Evolutionary conservation across 768 basidiomycete genomes (phyloP), one percentile per base, ranked within the genome.

Genomic region (Boletales sp.): DNA sequence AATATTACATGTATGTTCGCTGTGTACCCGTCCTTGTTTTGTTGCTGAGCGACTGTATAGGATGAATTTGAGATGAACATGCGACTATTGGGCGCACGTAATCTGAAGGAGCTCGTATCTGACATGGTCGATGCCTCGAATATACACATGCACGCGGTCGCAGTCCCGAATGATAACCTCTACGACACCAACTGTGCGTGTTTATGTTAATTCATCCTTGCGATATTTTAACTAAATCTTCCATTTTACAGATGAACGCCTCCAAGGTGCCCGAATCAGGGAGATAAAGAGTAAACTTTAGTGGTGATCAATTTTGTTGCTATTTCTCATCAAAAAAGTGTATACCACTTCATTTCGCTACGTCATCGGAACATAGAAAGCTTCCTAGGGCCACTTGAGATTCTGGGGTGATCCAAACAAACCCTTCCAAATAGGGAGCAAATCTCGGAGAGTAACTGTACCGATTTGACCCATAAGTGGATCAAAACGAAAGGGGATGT

Each of bases 11-110:
- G 90, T 87, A 59, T 49, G 79, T 62, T 7, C 25, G 13, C 8
- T 6, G 13, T n/a, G 9, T 3, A 14, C 2, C 6, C 33, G 25
- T 36, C 33, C 10, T 11, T 41, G 12, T 14, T 40, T 44, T 18
- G 13, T 21, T 36, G 17, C 39, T 54, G 12, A 58, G 19, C 38
- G 13, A 6, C 31, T 21, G 28, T 8, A 9, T 62, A 97, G 92
- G 91, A 94, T 58, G 95, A 99, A 68, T 92, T 99, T 59, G 91
- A 94, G 74, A 97, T 98, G 95, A 94, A 95, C 70, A 79, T 97
- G 81, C 86, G 94, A 14, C 75, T 98, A 2, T 70, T 99, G 28
- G 95, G 95, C 8, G 94, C 94, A 1, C 82, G 77, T 4, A 87
- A 80, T 0, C 66, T 98, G 39, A 78, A 77, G 46, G 91, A 97